Base-by-base conservation (phyloP, 164 flowering plant species). In the Vitis rupestris region DNA sequence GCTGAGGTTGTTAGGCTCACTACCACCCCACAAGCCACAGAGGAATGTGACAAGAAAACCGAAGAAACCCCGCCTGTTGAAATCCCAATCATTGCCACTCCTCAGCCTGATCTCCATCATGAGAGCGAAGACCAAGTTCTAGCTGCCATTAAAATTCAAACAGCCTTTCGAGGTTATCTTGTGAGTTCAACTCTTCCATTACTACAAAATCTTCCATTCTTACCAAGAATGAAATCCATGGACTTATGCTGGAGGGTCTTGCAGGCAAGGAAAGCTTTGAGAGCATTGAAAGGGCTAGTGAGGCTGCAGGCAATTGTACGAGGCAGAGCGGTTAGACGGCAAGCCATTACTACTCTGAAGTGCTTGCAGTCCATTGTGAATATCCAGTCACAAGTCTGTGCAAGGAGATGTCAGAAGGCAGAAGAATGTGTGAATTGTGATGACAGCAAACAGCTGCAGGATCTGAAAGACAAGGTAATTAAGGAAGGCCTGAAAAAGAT, bases 1-100 rank as follows among this genome's bases (percentile, higher is more conserved):
- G 95, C 84, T 56, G 85, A 87, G 82, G 87, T 87, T 54, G 90
- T 85, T 15, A 76, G 83, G 51, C 84, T 91, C 56, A 79, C 86
- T 0, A 65, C 67, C 9, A 58, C 51, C 44, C 55, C 70, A n/a
- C 50, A 65, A 48, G 54, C 72, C 37, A 8, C 51, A 50, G 70
- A 52, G 48, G 72, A 62, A 68, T 15, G 14, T 37, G 52, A 59
- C 4, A 53, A 47, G 19, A 63, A 79, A 65, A 9, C 10, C 59
- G 50, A 64, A 56, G 76, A 71, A 64, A 11, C 44, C 50, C 11
- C 29, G 12, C 8, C 19, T 47, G 29, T 30, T 9, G 49, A 13
- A 6, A 13, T 30, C 50, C 54, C 51, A n/a, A 19, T 1, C 1
- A 53, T 47, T 17, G 19, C 52, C 44, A 37, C 44, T 65, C 52